These are phyloP conservation scores for Termitomyces sp. DNA, from an alignment of 768 basidiomycete species.

Conservation along the genomic window DNA sequence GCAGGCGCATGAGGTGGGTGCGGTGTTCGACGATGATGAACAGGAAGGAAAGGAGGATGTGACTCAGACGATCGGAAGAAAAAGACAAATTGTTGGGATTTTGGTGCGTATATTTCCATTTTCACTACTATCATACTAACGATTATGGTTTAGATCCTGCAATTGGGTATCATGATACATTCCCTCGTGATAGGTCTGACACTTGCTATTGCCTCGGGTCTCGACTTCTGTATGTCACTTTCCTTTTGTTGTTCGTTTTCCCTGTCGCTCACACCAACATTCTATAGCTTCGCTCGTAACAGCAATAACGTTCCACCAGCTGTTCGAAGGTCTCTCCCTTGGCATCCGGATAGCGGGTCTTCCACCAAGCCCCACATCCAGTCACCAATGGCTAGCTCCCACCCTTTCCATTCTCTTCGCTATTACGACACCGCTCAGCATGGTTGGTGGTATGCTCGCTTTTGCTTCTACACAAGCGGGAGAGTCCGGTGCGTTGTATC, in stretches of 20 bases:
- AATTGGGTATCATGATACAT: conserved; percentile 85
- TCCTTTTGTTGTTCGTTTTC: not conserved
- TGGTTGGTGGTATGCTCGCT: conserved; percentile 53
- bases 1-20: conserved; percentile 8
- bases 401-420: conserved; percentile 65
- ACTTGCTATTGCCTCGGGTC: conserved; percentile 63
- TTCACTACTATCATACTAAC: not conserved
- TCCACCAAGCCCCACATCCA: conserved; percentile 35
- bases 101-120: conserved; percentile 43
- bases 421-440: conserved; percentile 71
- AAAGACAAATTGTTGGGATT: conserved; percentile 71
- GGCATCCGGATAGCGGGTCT: conserved; percentile 77
- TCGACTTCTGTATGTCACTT: conserved; percentile 63
- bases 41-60: conserved; percentile 19
- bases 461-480: conserved; percentile 33
- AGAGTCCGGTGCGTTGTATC: not conserved
- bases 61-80: conserved; percentile 42
- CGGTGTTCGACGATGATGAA: conserved; percentile 14
- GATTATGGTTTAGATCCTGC: conserved; percentile 53
- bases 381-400: conserved; percentile 43
- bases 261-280: not conserved
- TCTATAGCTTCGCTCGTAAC: conserved; percentile 64
- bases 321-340: conserved; percentile 82
- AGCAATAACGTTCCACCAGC: conserved; percentile 78
- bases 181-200: conserved; percentile 81